A percentile compares a stretch with the other conserved stretches of the same genome.
Conservation (phyloP, 257 asterid species). For the Gentiana straminea region DNA sequence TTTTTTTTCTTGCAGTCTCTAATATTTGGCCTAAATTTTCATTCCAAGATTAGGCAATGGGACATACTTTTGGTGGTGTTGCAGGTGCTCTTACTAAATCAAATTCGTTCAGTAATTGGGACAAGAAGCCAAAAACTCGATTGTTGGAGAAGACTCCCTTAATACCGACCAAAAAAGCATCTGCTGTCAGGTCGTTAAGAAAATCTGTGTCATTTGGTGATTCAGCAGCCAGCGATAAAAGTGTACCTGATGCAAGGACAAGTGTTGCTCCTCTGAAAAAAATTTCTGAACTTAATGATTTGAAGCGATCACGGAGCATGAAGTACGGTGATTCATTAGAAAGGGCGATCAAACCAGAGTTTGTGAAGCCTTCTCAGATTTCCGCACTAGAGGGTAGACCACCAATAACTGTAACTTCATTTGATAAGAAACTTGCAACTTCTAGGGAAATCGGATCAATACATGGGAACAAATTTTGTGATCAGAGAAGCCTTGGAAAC, state of each 20-base stretch:
- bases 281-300: background rate
- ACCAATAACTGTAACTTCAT: background rate
- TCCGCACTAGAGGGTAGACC: background rate
- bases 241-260: background rate
- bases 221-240: conserved; percentile 4
- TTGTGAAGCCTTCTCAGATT: conserved; percentile 8
- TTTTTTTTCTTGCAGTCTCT: background rate
- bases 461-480: conserved; percentile 3
- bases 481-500: background rate
- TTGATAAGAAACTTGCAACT: conserved; percentile 1
- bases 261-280: conserved; percentile 8
- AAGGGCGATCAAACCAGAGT: background rate
- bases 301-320: conserved; percentile 7
- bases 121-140: conserved; percentile 6
- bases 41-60: background rate
- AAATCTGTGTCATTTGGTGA: conserved; percentile 12
- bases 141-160: conserved; percentile 4
- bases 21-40: background rate
- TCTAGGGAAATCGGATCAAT: background rate
- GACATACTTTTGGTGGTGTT: background rate
- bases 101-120: conserved; percentile 10
- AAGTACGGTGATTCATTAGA: conserved; percentile 7
- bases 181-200: conserved; percentile 1
- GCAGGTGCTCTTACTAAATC: conserved; percentile 11
- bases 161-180: background rate